Evolutionary conservation across 306 rosid species (phyloP), one percentile per base, ranked within the genome.

Genomic region (Lathyrus sativus): DNA sequence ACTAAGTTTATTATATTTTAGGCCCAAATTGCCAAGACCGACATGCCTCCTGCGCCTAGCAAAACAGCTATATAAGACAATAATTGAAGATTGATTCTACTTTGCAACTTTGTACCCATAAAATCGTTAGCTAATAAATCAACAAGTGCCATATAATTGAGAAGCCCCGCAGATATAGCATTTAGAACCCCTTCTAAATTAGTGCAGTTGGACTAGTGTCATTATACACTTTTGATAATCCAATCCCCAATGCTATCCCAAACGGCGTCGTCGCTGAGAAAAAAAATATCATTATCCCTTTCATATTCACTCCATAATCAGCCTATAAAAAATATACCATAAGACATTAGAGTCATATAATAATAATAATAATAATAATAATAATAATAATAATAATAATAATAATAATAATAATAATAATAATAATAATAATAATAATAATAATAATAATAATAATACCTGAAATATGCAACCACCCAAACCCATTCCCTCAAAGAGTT

Each of bases 11-110:
- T 1, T 35, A 6, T 35, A 7, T 49, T 49, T 12, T 81, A 88
- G 0, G 95, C 95, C 95, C 95, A 86, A 55, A 73, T 78, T 70
- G 95, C 88, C 89, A 88, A 80, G 6, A 88, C 68, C 5, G 95
- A 76, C 91, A 87, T 85, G 70, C 80, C 80, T 29, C 95, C 95
- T 4, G 82, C 85, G 0, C 95, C 95, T 14, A 87, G 28, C 42
- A 90, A 68, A 72, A 90, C 90, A 2, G 91, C 84, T 9, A 74
- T 2, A 68, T 67, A 86, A 0, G 84, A 62, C 76, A 22, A 76
- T 18, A 68, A 4, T 59, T 82, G 91, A 6, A 86, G 90, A 69
- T 74, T 89, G 2, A 75, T 8, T 53, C 48, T 78, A 9, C 51
- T n/a, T 72, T 86, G 95, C 3, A 86, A 66, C 73, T 49, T 86